A percentile compares a stretch with the other conserved stretches of the same genome.
Evolutionary conservation across 192 early-diverging fungal species (phyloP).

Genomic region (Mortierella claussenii): DNA sequence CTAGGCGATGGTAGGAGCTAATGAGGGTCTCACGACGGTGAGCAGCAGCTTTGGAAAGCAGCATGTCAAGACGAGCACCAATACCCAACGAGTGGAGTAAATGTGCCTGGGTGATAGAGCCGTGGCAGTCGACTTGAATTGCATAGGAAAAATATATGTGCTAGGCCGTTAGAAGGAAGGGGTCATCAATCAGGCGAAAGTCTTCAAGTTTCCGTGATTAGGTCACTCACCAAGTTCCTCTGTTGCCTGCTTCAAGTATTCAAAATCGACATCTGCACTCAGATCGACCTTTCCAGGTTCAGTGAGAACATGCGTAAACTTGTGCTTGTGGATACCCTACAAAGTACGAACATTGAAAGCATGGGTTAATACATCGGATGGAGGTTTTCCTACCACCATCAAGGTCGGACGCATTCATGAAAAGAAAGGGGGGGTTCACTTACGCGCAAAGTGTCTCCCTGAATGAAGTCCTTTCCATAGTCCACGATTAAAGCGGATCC

Average conservation of each 20-base stretch:
- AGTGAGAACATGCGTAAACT: constrained; percentile 81
- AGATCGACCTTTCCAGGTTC: constrained; percentile 88
- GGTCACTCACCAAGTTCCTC: constrained; percentile 54
- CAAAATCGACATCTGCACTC: constrained; percentile 93
- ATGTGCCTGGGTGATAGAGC: constrained; percentile 83
- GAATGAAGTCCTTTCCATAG: constrained; percentile 86
- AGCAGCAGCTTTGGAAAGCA: constrained; percentile 68
- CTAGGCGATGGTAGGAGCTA: constrained; percentile 76
- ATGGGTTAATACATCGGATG: too few relatives aligned
- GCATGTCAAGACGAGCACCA: constrained; percentile 71
- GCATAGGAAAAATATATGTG: constrained; percentile 2
- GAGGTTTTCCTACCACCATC: too few relatives aligned
- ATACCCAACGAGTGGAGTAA: constrained; percentile 88
- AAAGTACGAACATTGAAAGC: too few relatives aligned
- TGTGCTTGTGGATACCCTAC: constrained; percentile 86
- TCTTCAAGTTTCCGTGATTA: too few relatives aligned
- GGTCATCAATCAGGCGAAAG: background rate
- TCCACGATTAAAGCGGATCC: constrained; percentile 87
- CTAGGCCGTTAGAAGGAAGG: background rate
- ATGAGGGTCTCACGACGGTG: constrained; percentile 70
- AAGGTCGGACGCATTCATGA: too few relatives aligned
- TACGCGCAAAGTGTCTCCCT: constrained; percentile 83
- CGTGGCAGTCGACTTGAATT: constrained; percentile 63
- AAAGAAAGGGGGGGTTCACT: too few relatives aligned
- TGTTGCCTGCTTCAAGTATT: constrained; percentile 70